Base-by-base conservation (phyloP, 768 basidiomycete species). In the Dioszegia aurantiaca region DNA sequence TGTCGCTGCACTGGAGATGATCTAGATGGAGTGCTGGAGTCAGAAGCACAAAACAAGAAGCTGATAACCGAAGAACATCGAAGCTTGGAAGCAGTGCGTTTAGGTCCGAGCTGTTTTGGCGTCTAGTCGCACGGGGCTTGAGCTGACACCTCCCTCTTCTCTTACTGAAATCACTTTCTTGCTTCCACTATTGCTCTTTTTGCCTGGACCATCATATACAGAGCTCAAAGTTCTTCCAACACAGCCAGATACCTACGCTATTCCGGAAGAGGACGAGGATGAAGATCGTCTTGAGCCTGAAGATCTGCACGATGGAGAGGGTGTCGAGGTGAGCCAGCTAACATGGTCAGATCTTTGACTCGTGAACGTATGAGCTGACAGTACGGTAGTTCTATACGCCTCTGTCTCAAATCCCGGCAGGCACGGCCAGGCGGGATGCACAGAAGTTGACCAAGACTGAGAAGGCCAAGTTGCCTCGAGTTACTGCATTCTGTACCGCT, bases 401-500 rank as follows among this genome's bases (percentile, higher is more conserved):
- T 79, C 85, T 97, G 58, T 87, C 89, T 3, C 85, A 90, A 31
- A 97, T 97, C 51, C 92, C 93, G 2, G 90, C 90, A 43, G 93
- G 93, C 3, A 90, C 92, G 21, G 93, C 93, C 8, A 85, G 90
- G 41, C 82, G 90, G 59, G 93, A 97, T 79, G 93, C 93, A 2
- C 78, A 91, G 61, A 86, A 82, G 58, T 77, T 97, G 63, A 97
- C 92, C 1, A 94, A 95, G 79, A 92, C 89, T 49, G 78, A 80
- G 79, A 94, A 93, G 74, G 90, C 91, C 2, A 93, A 92, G 73
- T 85, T 95, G 12, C 92, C 92, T 30, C 80, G 93, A 67, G 93
- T 93, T n/a, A 95, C 93, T 2, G 93, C 92, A 4, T 95, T 94
- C 77, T 90, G 92, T 42, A 95, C 91, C 16, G 89, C 92, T 30